A percentile compares a stretch with the other conserved stretches of the same genome.
Evolutionary conservation across 169 alveolate genomes (phyloP).

Genomic region (Plasmodium berghei): DNA sequence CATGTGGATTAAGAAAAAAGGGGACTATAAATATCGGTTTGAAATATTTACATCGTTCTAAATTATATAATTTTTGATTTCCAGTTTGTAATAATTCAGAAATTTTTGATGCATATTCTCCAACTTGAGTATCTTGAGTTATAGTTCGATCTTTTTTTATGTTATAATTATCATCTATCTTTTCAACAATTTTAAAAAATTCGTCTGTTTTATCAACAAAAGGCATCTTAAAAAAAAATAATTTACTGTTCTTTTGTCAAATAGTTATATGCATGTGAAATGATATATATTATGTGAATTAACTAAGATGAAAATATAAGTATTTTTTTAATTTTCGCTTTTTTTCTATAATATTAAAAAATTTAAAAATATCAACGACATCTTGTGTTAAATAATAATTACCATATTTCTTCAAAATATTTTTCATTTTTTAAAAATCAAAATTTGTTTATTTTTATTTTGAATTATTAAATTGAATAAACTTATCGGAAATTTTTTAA

Average conservation of each 20-base stretch:
- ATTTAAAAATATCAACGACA: not conserved
- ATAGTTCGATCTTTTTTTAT: conserved; percentile 37
- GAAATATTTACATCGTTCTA: conserved; percentile 64
- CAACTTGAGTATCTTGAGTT: conserved; percentile 76
- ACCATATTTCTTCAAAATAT: not conserved
- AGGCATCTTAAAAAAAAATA: conserved; percentile 48
- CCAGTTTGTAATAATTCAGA: conserved; percentile 78
- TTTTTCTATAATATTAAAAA: not conserved
- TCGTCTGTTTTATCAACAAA: conserved; percentile 68
- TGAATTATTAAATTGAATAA: too few species aligned
- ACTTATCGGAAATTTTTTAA: too few species aligned
- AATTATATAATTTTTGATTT: conserved; percentile 75
- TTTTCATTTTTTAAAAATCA: not conserved
- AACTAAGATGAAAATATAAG: too few species aligned
- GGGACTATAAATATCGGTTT: not conserved
- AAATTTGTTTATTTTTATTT: too few species aligned
- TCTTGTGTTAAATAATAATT: not conserved
- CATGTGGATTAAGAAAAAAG: too few species aligned
- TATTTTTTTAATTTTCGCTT: too few species aligned
- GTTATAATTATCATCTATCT: conserved; percentile 25
- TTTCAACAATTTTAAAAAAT: conserved; percentile 56
- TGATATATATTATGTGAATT: too few species aligned
- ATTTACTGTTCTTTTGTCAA: too few species aligned
- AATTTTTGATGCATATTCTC: conserved; percentile 78
- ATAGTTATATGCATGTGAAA: too few species aligned